These are phyloP conservation scores for Colletotrichum aenigma DNA, from an alignment of 2,329 filamentous ascomycete genomes.

Conservation along the genomic window DNA sequence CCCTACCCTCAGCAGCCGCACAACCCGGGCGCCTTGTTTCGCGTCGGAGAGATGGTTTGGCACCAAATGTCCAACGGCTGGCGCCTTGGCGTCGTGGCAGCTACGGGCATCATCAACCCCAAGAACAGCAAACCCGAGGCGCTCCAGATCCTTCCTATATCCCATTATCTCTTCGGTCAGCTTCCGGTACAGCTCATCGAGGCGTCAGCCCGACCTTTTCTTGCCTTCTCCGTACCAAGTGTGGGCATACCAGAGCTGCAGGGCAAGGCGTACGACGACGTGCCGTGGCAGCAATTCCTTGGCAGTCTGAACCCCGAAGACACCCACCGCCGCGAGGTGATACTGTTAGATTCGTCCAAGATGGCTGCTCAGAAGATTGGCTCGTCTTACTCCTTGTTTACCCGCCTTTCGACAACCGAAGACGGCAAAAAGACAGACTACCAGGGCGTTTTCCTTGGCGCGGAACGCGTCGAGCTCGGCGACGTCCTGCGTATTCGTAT, in stretches of 20 bases:
- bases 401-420: constrained; percentile 32
- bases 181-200: constrained; percentile 41
- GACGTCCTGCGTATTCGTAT: constrained; percentile 54
- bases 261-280: constrained; percentile 42
- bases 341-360: constrained; percentile 56
- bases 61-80: constrained; percentile 51
- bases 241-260: constrained; percentile 43
- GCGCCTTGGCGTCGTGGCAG: constrained; percentile 50
- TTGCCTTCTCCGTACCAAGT: constrained; percentile 54
- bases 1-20: constrained; percentile 13
- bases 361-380: constrained; percentile 54
- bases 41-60: constrained; percentile 56
- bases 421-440: constrained; percentile 39
- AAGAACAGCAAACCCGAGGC: constrained; percentile 23
- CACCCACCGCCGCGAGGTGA: constrained; percentile 40
- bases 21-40: constrained; percentile 40
- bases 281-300: constrained; percentile 45
- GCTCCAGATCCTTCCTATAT: constrained; percentile 42
- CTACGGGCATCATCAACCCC: constrained; percentile 32
- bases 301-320: constrained; percentile 36
- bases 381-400: constrained; percentile 55
- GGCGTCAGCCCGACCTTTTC: constrained; percentile 51
- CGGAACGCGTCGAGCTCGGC: constrained; percentile 51
- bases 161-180: constrained; percentile 41
- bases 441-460: constrained; percentile 55